Conservation (phyloP, 208 protist genomes). For the Angomonas deanei region DNA sequence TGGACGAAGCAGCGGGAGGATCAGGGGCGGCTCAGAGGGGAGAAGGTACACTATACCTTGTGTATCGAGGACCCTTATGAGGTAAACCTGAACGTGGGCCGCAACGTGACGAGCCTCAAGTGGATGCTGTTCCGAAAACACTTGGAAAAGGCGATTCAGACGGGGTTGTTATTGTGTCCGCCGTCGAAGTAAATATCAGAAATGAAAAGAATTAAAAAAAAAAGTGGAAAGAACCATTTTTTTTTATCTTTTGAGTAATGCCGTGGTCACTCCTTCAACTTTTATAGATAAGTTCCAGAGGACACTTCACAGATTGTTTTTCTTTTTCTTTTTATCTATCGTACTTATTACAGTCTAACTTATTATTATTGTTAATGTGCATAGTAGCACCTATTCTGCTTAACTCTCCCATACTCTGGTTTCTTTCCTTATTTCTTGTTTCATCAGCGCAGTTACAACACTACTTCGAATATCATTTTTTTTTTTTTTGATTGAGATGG, state of each 20-base stretch:
- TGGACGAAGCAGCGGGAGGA: constrained; percentile 83
- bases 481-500: no score
- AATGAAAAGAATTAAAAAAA: background rate
- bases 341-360: no score
- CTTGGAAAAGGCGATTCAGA: constrained; percentile 55
- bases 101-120: constrained; percentile 85
- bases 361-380: no score
- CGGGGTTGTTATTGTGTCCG: constrained; percentile 36
- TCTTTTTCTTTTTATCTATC: no score
- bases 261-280: no score
- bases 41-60: constrained; percentile 79
- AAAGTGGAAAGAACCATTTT: background rate
- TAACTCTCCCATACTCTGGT: background rate
- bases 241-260: constrained; percentile 5
- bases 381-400: no score
- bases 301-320: no score
- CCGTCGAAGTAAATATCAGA: background rate
- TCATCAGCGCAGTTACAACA: background rate
- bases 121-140: constrained; percentile 67
- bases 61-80: constrained; percentile 92
- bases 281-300: no score
- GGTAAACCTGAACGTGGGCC: constrained; percentile 82
- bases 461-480: no score
- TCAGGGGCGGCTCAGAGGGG: constrained; percentile 56
- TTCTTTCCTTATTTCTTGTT: background rate